Percentiles rank a stretch among this genome's conserved stretches.
phyloP scores from a whole-genome alignment of 345 rosid species.

The Salix exigua region DNA sequence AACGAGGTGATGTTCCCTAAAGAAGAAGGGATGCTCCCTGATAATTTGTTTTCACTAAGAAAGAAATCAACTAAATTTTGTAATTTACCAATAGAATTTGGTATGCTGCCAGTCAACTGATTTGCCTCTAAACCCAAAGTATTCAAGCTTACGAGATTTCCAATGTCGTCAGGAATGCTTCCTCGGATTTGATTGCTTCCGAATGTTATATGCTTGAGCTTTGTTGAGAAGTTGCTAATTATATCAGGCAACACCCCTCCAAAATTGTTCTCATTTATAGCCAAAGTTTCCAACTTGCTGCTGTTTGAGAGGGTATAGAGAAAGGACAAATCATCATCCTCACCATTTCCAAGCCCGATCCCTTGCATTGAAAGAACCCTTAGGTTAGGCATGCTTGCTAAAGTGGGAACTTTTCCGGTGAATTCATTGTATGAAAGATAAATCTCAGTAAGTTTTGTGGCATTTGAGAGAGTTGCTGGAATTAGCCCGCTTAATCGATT shows the following conservation, averaged over 20 bases:
- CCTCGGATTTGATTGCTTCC: too few relatives aligned
- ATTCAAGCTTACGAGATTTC: too few relatives aligned
- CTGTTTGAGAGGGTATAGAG: background rate
- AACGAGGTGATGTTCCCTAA: conserved; percentile 5
- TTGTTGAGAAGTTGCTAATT: too few relatives aligned
- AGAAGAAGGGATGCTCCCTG: conserved; percentile 13
- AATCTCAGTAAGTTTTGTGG: conserved; percentile 3
- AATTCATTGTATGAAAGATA: background rate
- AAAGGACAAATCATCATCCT: conserved; percentile 7
- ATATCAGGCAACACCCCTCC: background rate
- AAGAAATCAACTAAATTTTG: too few relatives aligned
- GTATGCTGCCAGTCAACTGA: too few relatives aligned
- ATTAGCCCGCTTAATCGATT: conserved; percentile 9
- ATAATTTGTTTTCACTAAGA: background rate
- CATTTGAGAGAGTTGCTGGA: conserved; percentile 24
- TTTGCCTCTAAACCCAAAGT: too few relatives aligned
- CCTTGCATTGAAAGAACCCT: background rate
- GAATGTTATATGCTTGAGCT: too few relatives aligned
- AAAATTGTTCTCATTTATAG: background rate
- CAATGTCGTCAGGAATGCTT: too few relatives aligned
- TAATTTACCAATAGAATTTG: too few relatives aligned
- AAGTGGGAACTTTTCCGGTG: conserved; percentile 11
- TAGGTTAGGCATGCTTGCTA: conserved; percentile 12
- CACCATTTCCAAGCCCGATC: conserved; percentile 16
- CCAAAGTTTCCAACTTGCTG: background rate